A percentile compares a stretch with the other conserved stretches of the same genome.
Conservation (phyloP, 352 stramenopile genomes). For the Peronospora belbahrii region DNA sequence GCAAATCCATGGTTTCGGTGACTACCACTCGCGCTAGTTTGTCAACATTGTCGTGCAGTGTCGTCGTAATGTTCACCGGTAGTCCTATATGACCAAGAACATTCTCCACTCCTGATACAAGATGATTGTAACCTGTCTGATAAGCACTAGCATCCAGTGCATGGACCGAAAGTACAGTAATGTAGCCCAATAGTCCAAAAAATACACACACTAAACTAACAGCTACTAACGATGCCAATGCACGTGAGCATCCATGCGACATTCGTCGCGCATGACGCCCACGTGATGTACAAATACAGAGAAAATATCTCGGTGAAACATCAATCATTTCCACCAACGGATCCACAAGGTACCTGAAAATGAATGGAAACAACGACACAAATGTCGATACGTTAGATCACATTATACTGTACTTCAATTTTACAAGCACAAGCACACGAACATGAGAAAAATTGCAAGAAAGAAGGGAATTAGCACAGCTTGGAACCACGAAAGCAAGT, state of each 20-base stretch:
- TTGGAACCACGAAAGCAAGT: conserved; percentile 82
- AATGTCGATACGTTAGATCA: too few relatives aligned
- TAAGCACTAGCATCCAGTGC: conserved; percentile 74
- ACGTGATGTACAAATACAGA: conserved; percentile 76
- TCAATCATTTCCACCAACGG: conserved; percentile 84
- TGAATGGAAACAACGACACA: conserved; percentile 1
- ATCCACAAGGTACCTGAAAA: conserved; percentile 67
- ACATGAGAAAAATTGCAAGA: conserved; percentile 86
- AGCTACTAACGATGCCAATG: conserved; percentile 73
- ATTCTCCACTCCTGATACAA: conserved; percentile 57
- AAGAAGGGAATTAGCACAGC: conserved; percentile 83
- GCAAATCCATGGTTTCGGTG: conserved; percentile 84
- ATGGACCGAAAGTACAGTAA: conserved; percentile 81
- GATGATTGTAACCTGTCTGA: conserved; percentile 73
- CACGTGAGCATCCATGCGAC: conserved; percentile 74
- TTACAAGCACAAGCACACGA: too few relatives aligned
- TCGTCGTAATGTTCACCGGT: conserved; percentile 84
- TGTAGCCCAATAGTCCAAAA: conserved; percentile 81
- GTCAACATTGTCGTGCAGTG: conserved; percentile 85
- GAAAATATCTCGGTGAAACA: conserved; percentile 81
- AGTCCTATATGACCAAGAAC: conserved; percentile 68
- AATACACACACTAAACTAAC: conserved; percentile 84
- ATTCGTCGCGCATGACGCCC: conserved; percentile 64
- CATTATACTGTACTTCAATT: too few relatives aligned
- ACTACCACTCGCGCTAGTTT: conserved; percentile 79